phyloP scores from a whole-genome alignment of 306 rosid species.

The Dicorynia guianensis region DNA sequence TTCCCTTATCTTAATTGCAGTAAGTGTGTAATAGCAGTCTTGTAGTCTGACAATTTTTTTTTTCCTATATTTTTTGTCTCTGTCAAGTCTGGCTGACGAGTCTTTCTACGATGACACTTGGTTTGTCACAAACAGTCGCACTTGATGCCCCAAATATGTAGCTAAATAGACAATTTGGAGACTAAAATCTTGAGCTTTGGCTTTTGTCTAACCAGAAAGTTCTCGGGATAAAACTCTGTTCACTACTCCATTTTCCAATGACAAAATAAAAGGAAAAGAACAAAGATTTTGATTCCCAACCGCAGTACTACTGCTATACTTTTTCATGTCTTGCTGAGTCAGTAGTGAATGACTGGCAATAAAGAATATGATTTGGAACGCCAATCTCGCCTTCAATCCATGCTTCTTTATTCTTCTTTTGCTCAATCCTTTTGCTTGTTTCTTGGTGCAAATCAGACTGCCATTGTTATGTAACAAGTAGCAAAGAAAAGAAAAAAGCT shows the following conservation, averaged over 20 bases:
- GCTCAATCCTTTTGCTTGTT: conserved; percentile 37
- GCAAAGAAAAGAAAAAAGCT: conserved; percentile 36
- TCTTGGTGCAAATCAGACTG: conserved; percentile 41
- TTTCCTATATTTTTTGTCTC: conserved; percentile 1
- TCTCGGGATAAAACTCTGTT: conserved; percentile 24
- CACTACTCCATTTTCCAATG: conserved; percentile 47
- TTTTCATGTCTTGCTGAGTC: conserved; percentile 43
- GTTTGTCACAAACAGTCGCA: neutral
- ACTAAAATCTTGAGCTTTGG: conserved; percentile 24
- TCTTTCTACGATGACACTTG: neutral
- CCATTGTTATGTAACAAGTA: conserved; percentile 34
- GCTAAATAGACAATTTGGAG: conserved; percentile 30
- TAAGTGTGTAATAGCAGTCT: conserved; percentile 5
- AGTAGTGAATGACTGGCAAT: conserved; percentile 21
- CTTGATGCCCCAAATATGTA: conserved; percentile 11
- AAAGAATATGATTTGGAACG: conserved; percentile 49
- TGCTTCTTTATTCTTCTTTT: conserved; percentile 34
- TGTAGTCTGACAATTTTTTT: conserved; percentile 23
- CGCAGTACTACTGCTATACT: conserved; percentile 29
- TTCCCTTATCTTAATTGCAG: neutral
- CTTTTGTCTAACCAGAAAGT: conserved; percentile 33
- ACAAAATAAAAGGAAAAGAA: conserved; percentile 30
- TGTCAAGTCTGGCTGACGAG: too few species aligned
- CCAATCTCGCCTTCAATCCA: conserved; percentile 74
- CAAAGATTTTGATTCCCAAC: conserved; percentile 41